Evolutionary conservation across 2,329 filamentous ascomycete genomes (phyloP).

Genomic region (Penicillium sp.): DNA sequence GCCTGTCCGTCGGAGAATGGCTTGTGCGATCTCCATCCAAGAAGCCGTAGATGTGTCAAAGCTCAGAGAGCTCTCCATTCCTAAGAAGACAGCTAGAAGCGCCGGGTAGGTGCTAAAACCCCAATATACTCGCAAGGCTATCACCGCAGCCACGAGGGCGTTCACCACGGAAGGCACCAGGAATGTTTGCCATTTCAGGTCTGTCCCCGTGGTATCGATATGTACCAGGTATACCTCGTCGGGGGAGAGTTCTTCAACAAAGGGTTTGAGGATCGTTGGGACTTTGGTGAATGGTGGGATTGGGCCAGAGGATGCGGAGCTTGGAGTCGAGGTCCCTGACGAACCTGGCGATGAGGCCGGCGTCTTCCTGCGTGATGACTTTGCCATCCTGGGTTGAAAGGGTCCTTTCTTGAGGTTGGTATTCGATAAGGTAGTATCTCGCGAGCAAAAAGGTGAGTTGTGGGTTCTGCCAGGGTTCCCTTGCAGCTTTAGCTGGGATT

Average conservation of each 20-base stretch:
- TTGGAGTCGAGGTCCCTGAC: conserved; percentile 39
- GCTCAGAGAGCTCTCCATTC: conserved; percentile 68
- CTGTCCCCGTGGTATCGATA: conserved; percentile 70
- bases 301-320: conserved; percentile 35
- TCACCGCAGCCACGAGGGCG: conserved; percentile 64
- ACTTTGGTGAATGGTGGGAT: conserved; percentile 71
- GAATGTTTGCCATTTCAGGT: conserved; percentile 83
- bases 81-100: conserved; percentile 67
- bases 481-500: neutral
- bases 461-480: neutral
- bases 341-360: conserved; percentile 26
- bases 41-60: conserved; percentile 63
- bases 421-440: neutral
- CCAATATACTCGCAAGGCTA: conserved; percentile 70
- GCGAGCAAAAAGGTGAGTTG: too few relatives aligned
- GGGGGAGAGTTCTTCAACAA: conserved; percentile 68
- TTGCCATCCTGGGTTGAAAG: conserved; percentile 35
- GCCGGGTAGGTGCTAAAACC: conserved; percentile 74
- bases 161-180: conserved; percentile 79
- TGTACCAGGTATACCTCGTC: conserved; percentile 82
- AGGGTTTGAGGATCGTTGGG: conserved; percentile 65
- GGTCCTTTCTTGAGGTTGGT: neutral
- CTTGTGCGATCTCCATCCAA: conserved; percentile 60
- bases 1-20: conserved; percentile 63
- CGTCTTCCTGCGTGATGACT: conserved; percentile 39